A percentile compares a stretch with the other conserved stretches of the same genome.
These are phyloP conservation scores for Pyrenochaeta sp. DNA, from an alignment of 2,329 filamentous ascomycete genomes.

Conservation along the genomic window DNA sequence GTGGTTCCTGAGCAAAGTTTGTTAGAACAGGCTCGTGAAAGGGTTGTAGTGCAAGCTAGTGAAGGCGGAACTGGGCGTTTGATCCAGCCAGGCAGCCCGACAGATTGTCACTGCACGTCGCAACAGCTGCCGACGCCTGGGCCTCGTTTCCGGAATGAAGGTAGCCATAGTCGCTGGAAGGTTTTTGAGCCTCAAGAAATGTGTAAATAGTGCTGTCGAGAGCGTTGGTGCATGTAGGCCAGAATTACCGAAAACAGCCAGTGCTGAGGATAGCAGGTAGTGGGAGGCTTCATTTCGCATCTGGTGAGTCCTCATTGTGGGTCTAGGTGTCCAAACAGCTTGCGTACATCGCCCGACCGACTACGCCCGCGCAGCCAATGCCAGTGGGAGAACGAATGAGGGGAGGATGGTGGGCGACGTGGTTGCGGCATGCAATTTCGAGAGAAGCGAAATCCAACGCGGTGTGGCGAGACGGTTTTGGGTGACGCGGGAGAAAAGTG, in stretches of 20 bases:
- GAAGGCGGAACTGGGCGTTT: constrained; percentile 1
- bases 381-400: constrained; percentile 6
- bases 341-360: neutral
- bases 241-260: too few species aligned
- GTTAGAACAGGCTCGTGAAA: constrained; percentile 19
- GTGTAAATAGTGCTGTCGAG: too few species aligned
- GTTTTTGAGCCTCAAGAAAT: too few species aligned
- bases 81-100: constrained; percentile 1
- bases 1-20: constrained; percentile 12
- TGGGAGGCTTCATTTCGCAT: too few species aligned
- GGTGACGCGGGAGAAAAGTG: constrained; percentile 14
- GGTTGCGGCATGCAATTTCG: constrained; percentile 23
- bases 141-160: too few species aligned
- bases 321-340: neutral
- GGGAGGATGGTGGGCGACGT: constrained; percentile 2
- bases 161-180: too few species aligned
- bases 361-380: too few species aligned
- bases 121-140: too few species aligned
- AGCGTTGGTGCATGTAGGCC: too few species aligned
- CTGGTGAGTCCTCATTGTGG: too few species aligned
- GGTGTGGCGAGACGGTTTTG: constrained; percentile 17
- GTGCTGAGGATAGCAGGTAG: too few species aligned
- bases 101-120: neutral
- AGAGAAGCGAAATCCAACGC: constrained; percentile 8
- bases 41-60: neutral